Base-by-base conservation (phyloP, 495 filamentous ascomycete species). In the Clohesyomyces aquaticus region DNA sequence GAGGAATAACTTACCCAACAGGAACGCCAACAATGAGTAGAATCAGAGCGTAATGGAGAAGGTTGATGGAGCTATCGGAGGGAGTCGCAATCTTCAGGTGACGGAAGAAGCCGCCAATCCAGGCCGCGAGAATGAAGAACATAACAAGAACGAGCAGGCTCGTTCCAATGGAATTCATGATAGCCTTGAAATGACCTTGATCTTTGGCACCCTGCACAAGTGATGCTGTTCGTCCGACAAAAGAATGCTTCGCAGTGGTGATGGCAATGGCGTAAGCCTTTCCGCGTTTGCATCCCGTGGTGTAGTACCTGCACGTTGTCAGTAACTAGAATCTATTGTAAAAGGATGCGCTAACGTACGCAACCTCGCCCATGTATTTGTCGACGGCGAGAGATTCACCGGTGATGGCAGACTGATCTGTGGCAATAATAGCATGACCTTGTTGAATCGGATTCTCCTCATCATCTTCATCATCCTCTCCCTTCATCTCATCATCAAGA, bases 21-120 rank as follows among this genome's bases (percentile, higher is more conserved):
- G 87, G 87, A 41, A 90, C 87, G 81, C 87, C 87, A 61, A 90
- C 82, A 70, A 89, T 87, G 61, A 88, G 80, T 49, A 89, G 79
- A 73, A 88, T 87, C 71, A 88, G 74, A 60, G 82, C 84, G 75
- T 85, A 89, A 70, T 83, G 81, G 55, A 90, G 85, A 62, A 90
- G 71, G 65, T 74, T 82, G 63, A 71, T 69, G 67, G 78, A 84
- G 76, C 77, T 79, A 62, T 79, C 76, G 67, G 85, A 77, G 21
- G 87, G 84, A 61, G 85, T 87, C 58, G 87, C 86, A 69, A 90
- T 83, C 68, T 80, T 80, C 67, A 89, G 67, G 75, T 87, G 81
- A 75, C 84, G 86, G 85, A 82, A 90, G 82, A 90, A 90, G 72
- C 85, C 87, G 76, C 87, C 87, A 66, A 89, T 87, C 87, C 87